Percentiles rank a stretch among this genome's conserved stretches.
Conservation (phyloP, 2,329 filamentous ascomycete genomes). For the Botrytis deweyae region DNA sequence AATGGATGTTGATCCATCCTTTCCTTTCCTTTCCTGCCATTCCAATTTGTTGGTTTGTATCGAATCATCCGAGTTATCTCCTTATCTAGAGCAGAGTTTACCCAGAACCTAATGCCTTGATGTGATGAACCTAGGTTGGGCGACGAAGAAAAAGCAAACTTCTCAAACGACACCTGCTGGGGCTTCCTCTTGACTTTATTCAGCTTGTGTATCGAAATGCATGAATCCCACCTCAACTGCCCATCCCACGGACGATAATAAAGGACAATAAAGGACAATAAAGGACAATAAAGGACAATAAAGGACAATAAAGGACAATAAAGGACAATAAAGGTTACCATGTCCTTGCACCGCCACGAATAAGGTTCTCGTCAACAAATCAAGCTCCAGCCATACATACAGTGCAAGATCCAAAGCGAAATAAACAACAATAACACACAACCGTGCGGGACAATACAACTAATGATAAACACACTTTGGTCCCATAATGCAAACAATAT, state of each 20-base stretch:
- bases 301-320: constrained; percentile 12
- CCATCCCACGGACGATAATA: constrained; percentile 3
- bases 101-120: neutral
- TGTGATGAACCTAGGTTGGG: neutral
- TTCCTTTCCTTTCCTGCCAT: constrained; percentile 2
- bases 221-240: neutral
- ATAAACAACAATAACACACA: constrained; percentile 12
- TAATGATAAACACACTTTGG: neutral
- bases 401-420: neutral
- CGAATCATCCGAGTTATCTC: neutral
- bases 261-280: constrained; percentile 9
- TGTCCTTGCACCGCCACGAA: constrained; percentile 16
- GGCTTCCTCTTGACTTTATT: neutral
- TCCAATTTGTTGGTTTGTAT: neutral
- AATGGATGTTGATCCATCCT: neutral
- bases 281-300: constrained; percentile 9
- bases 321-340: constrained; percentile 4
- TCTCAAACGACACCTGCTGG: neutral
- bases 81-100: neutral
- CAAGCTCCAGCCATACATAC: constrained; percentile 12
- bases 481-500: constrained; percentile 17
- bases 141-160: neutral
- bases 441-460: constrained; percentile 18
- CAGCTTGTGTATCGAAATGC: constrained; percentile 5
- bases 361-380: constrained; percentile 11